phyloP scores from a whole-genome alignment of 2,329 filamentous ascomycete species.

The Colletotrichum australisinense region DNA sequence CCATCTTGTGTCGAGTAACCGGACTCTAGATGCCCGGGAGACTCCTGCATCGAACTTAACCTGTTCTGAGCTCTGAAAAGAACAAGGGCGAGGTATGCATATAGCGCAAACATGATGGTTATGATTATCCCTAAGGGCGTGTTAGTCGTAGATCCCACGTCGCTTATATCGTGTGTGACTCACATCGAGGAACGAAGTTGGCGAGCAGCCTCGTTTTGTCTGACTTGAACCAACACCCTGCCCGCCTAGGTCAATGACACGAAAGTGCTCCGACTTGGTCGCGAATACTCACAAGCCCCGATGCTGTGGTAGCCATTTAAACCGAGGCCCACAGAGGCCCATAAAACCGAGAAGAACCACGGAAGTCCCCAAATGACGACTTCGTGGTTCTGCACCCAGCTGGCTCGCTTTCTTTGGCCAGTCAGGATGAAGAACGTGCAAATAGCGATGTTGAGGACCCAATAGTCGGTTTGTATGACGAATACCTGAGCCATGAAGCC shows the following conservation, averaged over 20 bases:
- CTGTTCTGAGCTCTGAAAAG: conserved; percentile 50
- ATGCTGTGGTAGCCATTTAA: conserved; percentile 47
- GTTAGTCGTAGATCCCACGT: not conserved
- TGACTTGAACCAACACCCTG: conserved; percentile 54
- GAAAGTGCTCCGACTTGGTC: too few relatives aligned
- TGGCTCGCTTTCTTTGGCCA: conserved; percentile 47
- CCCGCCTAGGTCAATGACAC: not conserved
- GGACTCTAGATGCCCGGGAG: not conserved
- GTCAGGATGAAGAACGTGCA: conserved; percentile 54
- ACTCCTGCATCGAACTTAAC: conserved; percentile 44
- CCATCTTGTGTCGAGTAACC: not conserved
- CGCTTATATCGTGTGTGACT: not conserved
- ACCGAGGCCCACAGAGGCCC: conserved; percentile 47
- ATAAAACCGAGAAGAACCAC: conserved; percentile 49
- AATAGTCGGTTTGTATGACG: conserved; percentile 57
- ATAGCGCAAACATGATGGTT: conserved; percentile 49
- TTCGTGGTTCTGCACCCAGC: conserved; percentile 50
- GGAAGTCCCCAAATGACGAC: conserved; percentile 47
- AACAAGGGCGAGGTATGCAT: conserved; percentile 51
- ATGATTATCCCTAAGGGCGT: conserved; percentile 47
- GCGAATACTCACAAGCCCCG: conserved; percentile 40
- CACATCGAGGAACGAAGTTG: conserved; percentile 54
- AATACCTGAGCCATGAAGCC: conserved; percentile 56
- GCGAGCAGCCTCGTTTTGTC: conserved; percentile 50
- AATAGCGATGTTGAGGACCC: conserved; percentile 53